phyloP scores from a whole-genome alignment of 1,284 basidiomycete species.

The Phellinidium pouzarii region DNA sequence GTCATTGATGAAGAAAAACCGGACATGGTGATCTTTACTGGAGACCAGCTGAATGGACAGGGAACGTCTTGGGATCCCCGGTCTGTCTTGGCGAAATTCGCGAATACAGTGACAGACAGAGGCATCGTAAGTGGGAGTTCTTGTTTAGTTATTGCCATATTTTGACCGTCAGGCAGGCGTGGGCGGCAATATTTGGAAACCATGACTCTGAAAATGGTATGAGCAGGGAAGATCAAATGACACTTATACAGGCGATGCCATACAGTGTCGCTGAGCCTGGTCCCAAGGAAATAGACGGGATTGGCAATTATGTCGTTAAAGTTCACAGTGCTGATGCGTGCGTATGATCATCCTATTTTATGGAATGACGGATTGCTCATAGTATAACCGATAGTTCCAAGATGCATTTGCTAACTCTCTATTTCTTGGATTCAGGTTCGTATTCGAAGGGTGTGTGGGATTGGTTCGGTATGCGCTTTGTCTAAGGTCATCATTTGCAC shows the following conservation, averaged over 20 bases:
- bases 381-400: constrained; percentile 49
- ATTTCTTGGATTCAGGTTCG: constrained; percentile 88
- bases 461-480: constrained; percentile 35
- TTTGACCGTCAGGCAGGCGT: constrained; percentile 38
- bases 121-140: constrained; percentile 37
- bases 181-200: constrained; percentile 90
- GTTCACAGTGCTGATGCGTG: constrained; percentile 71
- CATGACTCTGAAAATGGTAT: constrained; percentile 78
- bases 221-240: constrained; percentile 57
- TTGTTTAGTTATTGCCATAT: background rate
- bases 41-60: constrained; percentile 86
- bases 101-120: constrained; percentile 66
- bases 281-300: constrained; percentile 76
- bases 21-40: constrained; percentile 83
- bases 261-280: constrained; percentile 79
- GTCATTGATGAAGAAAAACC: constrained; percentile 82
- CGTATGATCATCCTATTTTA: constrained; percentile 26
- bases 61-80: constrained; percentile 82
- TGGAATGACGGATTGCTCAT: constrained; percentile 13
- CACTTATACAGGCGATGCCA: constrained; percentile 71
- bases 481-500: background rate
- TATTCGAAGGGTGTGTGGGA: constrained; percentile 57
- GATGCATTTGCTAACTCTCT: constrained; percentile 82
- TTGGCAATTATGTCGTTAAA: constrained; percentile 81
- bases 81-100: constrained; percentile 84